phyloP scores from a whole-genome alignment of 306 rosid species.

The Sophora flavescens region DNA sequence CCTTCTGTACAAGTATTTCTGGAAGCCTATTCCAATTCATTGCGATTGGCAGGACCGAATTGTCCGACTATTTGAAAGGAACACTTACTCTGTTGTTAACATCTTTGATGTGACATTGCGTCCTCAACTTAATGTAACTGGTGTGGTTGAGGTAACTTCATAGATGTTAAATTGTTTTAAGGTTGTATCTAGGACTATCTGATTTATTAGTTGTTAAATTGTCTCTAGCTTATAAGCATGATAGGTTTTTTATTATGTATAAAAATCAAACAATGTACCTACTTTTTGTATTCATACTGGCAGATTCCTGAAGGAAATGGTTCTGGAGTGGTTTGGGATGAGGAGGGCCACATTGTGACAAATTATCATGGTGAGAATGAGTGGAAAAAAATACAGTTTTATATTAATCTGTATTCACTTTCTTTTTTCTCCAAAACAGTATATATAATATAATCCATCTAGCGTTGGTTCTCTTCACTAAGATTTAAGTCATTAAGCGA shows the following conservation, averaged over 20 bases:
- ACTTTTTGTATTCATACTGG: slow-evolving; percentile 24
- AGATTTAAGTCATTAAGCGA: slow-evolving; percentile 35
- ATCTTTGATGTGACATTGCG: slow-evolving; percentile 93
- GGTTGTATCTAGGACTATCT: slow-evolving; percentile 21
- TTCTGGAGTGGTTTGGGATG: slow-evolving; percentile 98
- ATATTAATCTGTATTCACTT: slow-evolving; percentile 20
- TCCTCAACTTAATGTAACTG: slow-evolving; percentile 92
- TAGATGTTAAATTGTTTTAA: slow-evolving; percentile 17
- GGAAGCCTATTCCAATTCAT: slow-evolving; percentile 25
- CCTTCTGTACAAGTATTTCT: slow-evolving; percentile 11
- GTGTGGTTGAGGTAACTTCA: slow-evolving; percentile 84
- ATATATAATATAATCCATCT: neutral
- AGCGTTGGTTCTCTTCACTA: slow-evolving; percentile 27
- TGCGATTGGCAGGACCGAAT: slow-evolving; percentile 75
- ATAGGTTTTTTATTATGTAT: neutral
- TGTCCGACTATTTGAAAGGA: slow-evolving; percentile 84
- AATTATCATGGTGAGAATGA: slow-evolving; percentile 88
- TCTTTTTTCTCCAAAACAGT: slow-evolving; percentile 18
- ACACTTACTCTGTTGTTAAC: slow-evolving; percentile 93
- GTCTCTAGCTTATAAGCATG: slow-evolving; percentile 31
- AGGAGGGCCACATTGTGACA: slow-evolving; percentile 90
- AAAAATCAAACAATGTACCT: slow-evolving; percentile 26
- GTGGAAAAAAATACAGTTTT: slow-evolving; percentile 15
- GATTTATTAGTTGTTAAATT: slow-evolving; percentile 23
- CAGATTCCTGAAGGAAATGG: slow-evolving; percentile 99